Evolutionary conservation across 176 grass and related monocot genomes (phyloP).

Genomic region (Carex myosuroides): DNA sequence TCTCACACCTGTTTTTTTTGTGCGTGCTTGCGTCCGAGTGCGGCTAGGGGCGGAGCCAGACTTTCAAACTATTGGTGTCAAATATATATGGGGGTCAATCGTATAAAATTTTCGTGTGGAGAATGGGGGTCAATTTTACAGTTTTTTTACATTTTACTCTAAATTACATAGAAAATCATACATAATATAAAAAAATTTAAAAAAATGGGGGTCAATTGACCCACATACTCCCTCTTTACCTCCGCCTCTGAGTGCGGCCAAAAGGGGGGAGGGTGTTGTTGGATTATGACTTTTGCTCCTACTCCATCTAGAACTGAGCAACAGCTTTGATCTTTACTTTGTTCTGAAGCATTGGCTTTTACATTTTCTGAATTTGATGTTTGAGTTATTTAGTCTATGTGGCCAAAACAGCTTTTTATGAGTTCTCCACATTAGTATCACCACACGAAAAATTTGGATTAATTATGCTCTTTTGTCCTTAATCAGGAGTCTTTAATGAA

Average conservation of each 20-base stretch:
- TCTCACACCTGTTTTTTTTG: not conserved
- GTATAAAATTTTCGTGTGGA: too few relatives aligned
- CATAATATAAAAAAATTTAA: too few relatives aligned
- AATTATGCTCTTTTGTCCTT: constrained; percentile 16
- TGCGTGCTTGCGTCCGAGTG: not conserved
- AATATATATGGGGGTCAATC: too few relatives aligned
- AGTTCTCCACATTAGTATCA: not conserved
- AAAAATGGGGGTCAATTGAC: too few relatives aligned
- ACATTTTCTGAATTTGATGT: not conserved
- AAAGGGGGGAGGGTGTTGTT: not conserved
- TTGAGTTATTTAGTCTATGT: not conserved
- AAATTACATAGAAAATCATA: too few relatives aligned
- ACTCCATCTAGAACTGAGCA: not conserved
- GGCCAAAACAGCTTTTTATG: not conserved
- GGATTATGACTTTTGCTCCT: not conserved
- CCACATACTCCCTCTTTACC: too few relatives aligned
- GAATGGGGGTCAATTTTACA: too few relatives aligned
- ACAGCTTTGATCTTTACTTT: not conserved
- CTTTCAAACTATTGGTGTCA: too few relatives aligned
- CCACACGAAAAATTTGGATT: not conserved
- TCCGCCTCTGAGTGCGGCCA: too few relatives aligned
- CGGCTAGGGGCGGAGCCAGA: too few relatives aligned
- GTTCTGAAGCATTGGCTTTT: not conserved
- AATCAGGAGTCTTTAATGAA: constrained; percentile 72
- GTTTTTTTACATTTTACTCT: too few relatives aligned